Conservation (phyloP, 495 filamentous ascomycete species). For the Penicillium bialowiezense region DNA sequence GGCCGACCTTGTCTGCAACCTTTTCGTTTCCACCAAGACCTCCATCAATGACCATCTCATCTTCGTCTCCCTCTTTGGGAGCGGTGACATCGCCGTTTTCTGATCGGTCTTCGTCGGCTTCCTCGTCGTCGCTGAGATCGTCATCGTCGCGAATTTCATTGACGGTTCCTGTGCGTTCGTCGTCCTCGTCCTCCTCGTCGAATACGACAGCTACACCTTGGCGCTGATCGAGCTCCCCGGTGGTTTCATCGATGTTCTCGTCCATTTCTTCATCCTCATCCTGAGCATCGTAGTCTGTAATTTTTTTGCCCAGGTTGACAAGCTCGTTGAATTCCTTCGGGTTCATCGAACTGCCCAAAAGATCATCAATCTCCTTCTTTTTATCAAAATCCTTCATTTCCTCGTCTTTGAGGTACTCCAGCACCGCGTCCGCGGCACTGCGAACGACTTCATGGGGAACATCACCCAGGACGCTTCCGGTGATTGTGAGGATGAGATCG, state of each 20-base stretch:
- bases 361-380: constrained; percentile 95
- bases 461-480: constrained; percentile 84
- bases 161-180: constrained; percentile 68
- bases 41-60: constrained; percentile 82
- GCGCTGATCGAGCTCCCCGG: constrained; percentile 80
- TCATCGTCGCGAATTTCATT: constrained; percentile 81
- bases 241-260: constrained; percentile 58
- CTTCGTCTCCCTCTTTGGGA: constrained; percentile 47
- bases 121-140: constrained; percentile 63
- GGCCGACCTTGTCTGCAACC: constrained; percentile 49
- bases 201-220: constrained; percentile 98
- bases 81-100: constrained; percentile 49
- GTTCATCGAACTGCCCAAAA: constrained; percentile 75
- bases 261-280: constrained; percentile 93
- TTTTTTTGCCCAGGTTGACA: constrained; percentile 96
- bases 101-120: constrained; percentile 47
- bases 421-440: constrained; percentile 90
- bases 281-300: constrained; percentile 96
- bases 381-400: constrained; percentile 97
- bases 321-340: constrained; percentile 96
- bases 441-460: constrained; percentile 87
- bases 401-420: constrained; percentile 93
- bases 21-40: constrained; percentile 39
- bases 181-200: constrained; percentile 89
- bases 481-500: constrained; percentile 89